Percentiles rank a stretch among this genome's conserved stretches.
phyloP scores from a whole-genome alignment of 169 alveolate species.

The Plasmodium falciparum region DNA sequence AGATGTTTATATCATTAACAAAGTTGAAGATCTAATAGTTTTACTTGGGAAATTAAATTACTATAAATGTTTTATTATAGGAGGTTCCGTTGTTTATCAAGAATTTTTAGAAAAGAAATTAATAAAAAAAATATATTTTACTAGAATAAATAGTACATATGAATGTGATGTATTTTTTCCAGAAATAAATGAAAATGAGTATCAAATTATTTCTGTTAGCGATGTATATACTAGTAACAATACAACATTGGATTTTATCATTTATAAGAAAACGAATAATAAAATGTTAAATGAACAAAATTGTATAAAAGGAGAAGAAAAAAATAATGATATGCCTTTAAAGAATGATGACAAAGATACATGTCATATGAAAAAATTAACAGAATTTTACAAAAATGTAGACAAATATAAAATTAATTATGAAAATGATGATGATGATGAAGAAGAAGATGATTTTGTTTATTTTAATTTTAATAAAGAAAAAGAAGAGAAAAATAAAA shows the following conservation, averaged over 20 bases:
- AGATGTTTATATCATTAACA: conserved; percentile 76
- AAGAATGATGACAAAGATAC: not conserved
- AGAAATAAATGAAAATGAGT: conserved; percentile 77
- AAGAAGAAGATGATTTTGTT: conserved; percentile 39
- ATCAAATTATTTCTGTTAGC: conserved; percentile 76
- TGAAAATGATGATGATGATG: not conserved
- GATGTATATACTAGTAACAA: conserved; percentile 78
- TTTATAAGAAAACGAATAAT: conserved; percentile 30
- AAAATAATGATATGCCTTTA: not conserved
- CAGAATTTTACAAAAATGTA: not conserved
- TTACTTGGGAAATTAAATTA: conserved; percentile 55
- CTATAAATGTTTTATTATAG: conserved; percentile 87
- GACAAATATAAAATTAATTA: not conserved
- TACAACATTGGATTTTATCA: conserved; percentile 77
- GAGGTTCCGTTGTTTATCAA: conserved; percentile 90
- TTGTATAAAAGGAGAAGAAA: not conserved
- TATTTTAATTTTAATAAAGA: conserved; percentile 54
- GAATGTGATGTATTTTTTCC: conserved; percentile 88
- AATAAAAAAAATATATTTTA: conserved; percentile 86
- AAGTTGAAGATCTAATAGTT: conserved; percentile 80
- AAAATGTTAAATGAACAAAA: not conserved
- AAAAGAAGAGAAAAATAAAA: conserved; percentile 32
- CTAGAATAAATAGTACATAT: conserved; percentile 89
- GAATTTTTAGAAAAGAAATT: conserved; percentile 85
- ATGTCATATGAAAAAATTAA: not conserved